phyloP scores from a whole-genome alignment of 2,329 filamentous ascomycete species.

The Graphilbum fragrans region DNA sequence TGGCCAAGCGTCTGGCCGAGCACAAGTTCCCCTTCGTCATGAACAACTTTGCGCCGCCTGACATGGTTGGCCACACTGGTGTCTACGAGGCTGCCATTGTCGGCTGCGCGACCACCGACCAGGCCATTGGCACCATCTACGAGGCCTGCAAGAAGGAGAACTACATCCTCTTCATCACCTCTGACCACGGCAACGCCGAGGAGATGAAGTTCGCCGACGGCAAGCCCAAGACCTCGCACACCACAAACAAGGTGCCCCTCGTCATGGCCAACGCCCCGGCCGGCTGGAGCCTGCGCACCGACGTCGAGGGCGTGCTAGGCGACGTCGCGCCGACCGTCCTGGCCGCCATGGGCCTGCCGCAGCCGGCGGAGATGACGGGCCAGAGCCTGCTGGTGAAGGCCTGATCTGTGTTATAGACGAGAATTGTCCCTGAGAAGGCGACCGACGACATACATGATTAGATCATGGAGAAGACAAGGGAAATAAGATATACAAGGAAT shows the following conservation, averaged over 20 bases:
- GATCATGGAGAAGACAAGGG: no score
- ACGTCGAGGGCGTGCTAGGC: conserved; percentile 72
- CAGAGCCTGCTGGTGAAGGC: conserved; percentile 69
- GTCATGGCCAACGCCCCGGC: conserved; percentile 95
- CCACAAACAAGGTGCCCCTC: conserved; percentile 94
- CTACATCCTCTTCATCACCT: conserved; percentile 89
- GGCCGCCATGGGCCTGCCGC: conserved; percentile 76
- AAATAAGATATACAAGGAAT: no score
- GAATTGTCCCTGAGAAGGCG: no score
- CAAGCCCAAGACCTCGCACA: conserved; percentile 96
- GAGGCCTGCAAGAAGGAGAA: conserved; percentile 88
- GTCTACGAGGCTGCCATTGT: conserved; percentile 90
- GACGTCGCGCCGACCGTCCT: conserved; percentile 95
- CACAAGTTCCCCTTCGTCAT: conserved; percentile 91
- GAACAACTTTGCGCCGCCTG: conserved; percentile 99
- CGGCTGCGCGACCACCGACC: conserved; percentile 77
- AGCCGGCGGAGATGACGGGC: conserved; percentile 89
- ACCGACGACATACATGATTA: no score
- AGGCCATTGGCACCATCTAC: conserved; percentile 84
- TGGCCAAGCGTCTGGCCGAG: conserved; percentile 74
- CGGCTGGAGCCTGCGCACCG: conserved; percentile 74
- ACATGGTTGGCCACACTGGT: conserved; percentile 98
- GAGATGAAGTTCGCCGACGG: conserved; percentile 97
- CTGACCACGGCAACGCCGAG: conserved; percentile 96
- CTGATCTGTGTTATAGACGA: no score